phyloP scores from a whole-genome alignment of 208 protist genomes.

The Kentomonas sorsogonicus region DNA sequence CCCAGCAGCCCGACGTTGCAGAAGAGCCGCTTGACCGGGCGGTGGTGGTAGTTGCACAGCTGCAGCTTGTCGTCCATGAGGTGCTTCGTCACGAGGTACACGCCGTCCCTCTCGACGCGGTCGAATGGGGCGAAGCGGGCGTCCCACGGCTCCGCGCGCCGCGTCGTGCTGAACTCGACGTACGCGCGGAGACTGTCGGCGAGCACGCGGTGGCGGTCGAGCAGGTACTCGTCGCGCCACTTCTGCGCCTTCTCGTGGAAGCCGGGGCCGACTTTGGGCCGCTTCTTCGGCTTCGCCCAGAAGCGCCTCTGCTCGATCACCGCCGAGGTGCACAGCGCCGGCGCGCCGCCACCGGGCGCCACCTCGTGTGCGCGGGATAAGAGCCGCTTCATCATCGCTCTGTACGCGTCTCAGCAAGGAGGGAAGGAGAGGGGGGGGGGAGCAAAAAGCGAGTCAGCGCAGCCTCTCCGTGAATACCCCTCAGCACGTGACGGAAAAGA shows the following conservation, averaged over 20 bases:
- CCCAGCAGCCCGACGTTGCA: constrained; percentile 88
- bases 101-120: constrained; percentile 84
- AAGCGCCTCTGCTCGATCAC: constrained; percentile 60
- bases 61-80: constrained; percentile 91
- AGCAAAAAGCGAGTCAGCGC: no score
- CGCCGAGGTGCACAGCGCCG: constrained; percentile 13
- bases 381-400: constrained; percentile 33
- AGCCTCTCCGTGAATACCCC: no score
- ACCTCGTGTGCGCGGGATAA: no score
- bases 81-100: constrained; percentile 77
- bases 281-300: constrained; percentile 87
- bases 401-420: no score
- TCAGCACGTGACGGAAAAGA: no score
- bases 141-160: constrained; percentile 84
- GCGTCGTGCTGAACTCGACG: constrained; percentile 83
- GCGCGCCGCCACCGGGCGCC: constrained; percentile 34
- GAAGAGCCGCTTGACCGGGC: constrained; percentile 79
- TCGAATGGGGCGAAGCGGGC: constrained; percentile 88
- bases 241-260: constrained; percentile 89
- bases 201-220: constrained; percentile 79
- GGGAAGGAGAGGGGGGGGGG: no score
- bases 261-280: constrained; percentile 79
- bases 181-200: constrained; percentile 83
- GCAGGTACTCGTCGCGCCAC: constrained; percentile 84
- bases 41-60: constrained; percentile 86